Evolutionary conservation across 2,329 filamentous ascomycete species (phyloP), one percentile per base, ranked within the genome.

Genomic region (Diatrype stigma): DNA sequence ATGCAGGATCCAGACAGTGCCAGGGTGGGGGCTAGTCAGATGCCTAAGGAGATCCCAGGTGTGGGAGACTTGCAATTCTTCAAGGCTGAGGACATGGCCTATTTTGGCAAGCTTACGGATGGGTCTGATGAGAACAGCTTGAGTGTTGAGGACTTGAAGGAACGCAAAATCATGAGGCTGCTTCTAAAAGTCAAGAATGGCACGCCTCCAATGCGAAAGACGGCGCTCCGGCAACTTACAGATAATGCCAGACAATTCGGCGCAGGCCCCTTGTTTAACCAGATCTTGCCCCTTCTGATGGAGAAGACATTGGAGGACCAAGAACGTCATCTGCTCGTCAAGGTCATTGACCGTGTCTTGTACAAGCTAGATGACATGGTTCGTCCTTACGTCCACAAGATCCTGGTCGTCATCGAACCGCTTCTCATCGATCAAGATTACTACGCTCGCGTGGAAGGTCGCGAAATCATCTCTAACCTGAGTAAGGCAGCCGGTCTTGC

Each of bases 341-440:
- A 99, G 75, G 95, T 99, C 63, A 97, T 99, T 64, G 95, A 99
- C 68, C 88, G 94, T 72, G 92, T 99, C 53, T 82, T 99, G 6
- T 99, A 97, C 81, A 99, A 99, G 75, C 84, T 99, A 22, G 94
- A 97, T 67, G 94, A 99, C 63, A 80, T 97, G 58, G 94, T 99
- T 49, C 85, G 94, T 38, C 94, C 94, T 21, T 99, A 93, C 58
- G 93, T 96, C 16, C 95, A 99, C 76, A 97, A 97, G 76, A 99
- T 99, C 56, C 73, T 99, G 51, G 94, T 99, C 48, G 94, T 99
- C 66, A 99, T 99, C 62, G 95, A 99, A 70, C 94, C 94, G n/a
- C 78, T 99, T 46, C 87, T 99, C 59, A 99, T 99, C 64, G 95
- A 99, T 67, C 94, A 99, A 74, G 95, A 99, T 73, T 99, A 99